Evolutionary conservation across 495 filamentous ascomycete genomes (phyloP).

Genomic region (Chaetomium tenue): DNA sequence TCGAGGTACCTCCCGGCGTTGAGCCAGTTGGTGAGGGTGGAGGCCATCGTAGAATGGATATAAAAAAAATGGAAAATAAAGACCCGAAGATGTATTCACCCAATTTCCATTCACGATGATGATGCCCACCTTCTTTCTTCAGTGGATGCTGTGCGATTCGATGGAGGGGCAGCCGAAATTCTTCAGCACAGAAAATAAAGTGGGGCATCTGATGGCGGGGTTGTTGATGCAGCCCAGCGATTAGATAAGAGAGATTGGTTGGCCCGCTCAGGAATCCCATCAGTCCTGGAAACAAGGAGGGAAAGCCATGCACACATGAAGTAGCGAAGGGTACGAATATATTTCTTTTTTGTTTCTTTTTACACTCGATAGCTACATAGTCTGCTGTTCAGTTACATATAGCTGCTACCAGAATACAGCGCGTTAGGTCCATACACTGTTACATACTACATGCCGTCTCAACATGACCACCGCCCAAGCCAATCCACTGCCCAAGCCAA

Average conservation of each 20-base stretch:
- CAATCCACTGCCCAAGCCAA: too few relatives aligned
- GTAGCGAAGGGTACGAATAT: too few relatives aligned
- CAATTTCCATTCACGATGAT: not conserved
- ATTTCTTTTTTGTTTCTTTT: too few relatives aligned
- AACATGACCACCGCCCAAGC: not conserved
- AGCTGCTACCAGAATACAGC: not conserved
- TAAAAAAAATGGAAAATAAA: not conserved
- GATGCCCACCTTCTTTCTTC: not conserved
- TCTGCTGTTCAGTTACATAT: not conserved
- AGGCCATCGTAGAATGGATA: not conserved
- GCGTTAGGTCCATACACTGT: conserved; percentile 1
- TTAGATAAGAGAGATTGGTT: conserved; percentile 20
- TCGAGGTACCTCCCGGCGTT: conserved; percentile 29
- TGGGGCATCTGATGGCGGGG: conserved; percentile 29
- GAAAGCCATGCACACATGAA: not conserved
- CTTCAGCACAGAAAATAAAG: conserved; percentile 25
- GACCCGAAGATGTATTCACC: too few relatives aligned
- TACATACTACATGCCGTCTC: conserved; percentile 7
- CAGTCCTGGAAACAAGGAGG: not conserved
- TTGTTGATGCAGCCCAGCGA: conserved; percentile 12
- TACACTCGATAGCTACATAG: too few relatives aligned
- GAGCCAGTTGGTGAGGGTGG: conserved; percentile 17
- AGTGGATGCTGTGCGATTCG: not conserved
- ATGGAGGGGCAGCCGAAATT: conserved; percentile 29
- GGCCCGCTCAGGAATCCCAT: not conserved